Percentiles rank a stretch among this genome's conserved stretches.
phyloP scores from a whole-genome alignment of 2,329 filamentous ascomycete species.

The Trematosphaeria pertusa region DNA sequence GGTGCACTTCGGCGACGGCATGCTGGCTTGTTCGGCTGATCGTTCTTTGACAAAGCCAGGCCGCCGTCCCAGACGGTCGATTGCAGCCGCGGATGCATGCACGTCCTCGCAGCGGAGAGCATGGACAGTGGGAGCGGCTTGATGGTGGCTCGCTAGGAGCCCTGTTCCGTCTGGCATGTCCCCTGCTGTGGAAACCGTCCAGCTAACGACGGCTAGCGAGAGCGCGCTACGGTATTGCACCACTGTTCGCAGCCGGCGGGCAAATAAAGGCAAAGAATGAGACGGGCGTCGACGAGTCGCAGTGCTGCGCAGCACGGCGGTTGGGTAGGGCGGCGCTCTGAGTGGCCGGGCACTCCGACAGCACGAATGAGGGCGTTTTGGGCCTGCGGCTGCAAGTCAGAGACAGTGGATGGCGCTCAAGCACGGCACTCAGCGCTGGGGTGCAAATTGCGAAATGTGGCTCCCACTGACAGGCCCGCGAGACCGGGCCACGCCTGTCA shows the following conservation, averaged over 20 bases:
- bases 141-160: slow-evolving; percentile 30
- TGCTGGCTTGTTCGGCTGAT: slow-evolving; percentile 52
- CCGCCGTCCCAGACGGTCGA: slow-evolving; percentile 39
- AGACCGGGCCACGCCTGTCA: slow-evolving; percentile 42
- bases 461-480: slow-evolving; percentile 41
- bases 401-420: background rate
- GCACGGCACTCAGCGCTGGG: background rate
- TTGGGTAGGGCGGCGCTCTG: slow-evolving; percentile 17
- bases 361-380: background rate
- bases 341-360: slow-evolving; percentile 3
- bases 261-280: slow-evolving; percentile 31
- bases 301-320: slow-evolving; percentile 20
- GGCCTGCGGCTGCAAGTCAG: slow-evolving; percentile 3
- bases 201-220: slow-evolving; percentile 11
- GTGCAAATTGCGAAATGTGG: slow-evolving; percentile 37
- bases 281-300: slow-evolving; percentile 23
- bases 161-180: slow-evolving; percentile 30
- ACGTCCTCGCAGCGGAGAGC: slow-evolving; percentile 34
- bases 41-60: slow-evolving; percentile 45
- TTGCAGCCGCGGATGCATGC: slow-evolving; percentile 46
- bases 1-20: slow-evolving; percentile 41
- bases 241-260: slow-evolving; percentile 33
- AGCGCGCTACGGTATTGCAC: slow-evolving; percentile 33
- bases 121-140: slow-evolving; percentile 31
- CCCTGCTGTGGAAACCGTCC: slow-evolving; percentile 40